These are phyloP conservation scores for Kuraishia ogatae DNA, from an alignment of 805 yeast genomes.

Conservation along the genomic window DNA sequence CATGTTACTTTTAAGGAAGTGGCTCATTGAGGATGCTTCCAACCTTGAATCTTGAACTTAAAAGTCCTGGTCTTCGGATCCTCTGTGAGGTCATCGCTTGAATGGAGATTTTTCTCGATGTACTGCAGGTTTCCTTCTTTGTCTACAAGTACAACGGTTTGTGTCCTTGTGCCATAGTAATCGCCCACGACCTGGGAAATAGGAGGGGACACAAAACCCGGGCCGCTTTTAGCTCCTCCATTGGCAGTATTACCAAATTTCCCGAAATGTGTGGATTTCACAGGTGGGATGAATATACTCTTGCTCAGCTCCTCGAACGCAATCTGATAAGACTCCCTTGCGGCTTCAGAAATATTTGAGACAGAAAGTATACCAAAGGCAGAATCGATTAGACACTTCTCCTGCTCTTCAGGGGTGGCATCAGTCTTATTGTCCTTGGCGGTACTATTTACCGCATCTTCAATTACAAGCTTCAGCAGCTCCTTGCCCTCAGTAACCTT, in stretches of 20 bases:
- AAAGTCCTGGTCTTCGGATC: conserved; percentile 1
- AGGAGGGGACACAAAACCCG: not conserved
- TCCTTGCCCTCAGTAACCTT: conserved; percentile 59
- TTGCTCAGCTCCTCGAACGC: conserved; percentile 37
- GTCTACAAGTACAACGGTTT: conserved; percentile 62
- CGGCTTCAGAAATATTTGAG: conserved; percentile 22
- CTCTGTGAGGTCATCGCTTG: conserved; percentile 25
- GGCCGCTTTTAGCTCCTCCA: not conserved
- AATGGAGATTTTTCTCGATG: conserved; percentile 52
- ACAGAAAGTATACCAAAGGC: conserved; percentile 50
- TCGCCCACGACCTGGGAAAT: conserved; percentile 32
- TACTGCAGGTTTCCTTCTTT: conserved; percentile 43
- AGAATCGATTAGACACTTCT: conserved; percentile 35
- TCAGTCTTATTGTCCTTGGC: conserved; percentile 7
- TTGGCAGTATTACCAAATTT: not conserved
- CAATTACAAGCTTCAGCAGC: conserved; percentile 40
- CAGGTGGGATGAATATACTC: conserved; percentile 62
- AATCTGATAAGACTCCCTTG: conserved; percentile 13
- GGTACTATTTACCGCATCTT: conserved; percentile 6
- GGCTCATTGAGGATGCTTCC: not conserved
- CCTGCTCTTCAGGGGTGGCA: not conserved
- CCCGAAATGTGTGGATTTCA: conserved; percentile 21
- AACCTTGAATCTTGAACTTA: conserved; percentile 10
- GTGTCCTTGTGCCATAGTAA: conserved; percentile 83
- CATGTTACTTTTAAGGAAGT: too few species aligned